A percentile compares a stretch with the other conserved stretches of the same genome.
phyloP scores from a whole-genome alignment of 106 monocot species.

The Ottelia alismoides region DNA sequence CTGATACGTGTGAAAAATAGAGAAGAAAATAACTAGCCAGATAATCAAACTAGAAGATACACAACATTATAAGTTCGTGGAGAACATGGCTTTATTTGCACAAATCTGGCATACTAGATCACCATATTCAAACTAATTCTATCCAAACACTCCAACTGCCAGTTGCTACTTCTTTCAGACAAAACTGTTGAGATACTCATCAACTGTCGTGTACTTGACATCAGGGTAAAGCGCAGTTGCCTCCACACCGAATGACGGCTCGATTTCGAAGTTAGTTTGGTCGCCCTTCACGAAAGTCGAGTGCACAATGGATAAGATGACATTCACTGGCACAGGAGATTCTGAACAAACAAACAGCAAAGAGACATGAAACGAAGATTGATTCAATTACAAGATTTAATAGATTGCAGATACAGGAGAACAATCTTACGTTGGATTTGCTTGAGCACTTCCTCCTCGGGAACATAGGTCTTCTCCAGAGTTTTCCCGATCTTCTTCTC shows the following conservation, averaged over 20 bases:
- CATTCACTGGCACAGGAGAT: slow-evolving; percentile 23
- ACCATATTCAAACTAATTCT: too few species aligned
- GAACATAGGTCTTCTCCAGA: slow-evolving; percentile 37
- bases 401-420: not conserved
- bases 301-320: slow-evolving; percentile 29
- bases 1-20: too few species aligned
- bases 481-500: slow-evolving; percentile 54
- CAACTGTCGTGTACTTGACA: slow-evolving; percentile 54
- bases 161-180: too few species aligned
- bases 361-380: too few species aligned
- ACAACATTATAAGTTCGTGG: too few species aligned
- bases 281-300: slow-evolving; percentile 46
- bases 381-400: too few species aligned
- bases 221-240: slow-evolving; percentile 64
- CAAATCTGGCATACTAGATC: too few species aligned
- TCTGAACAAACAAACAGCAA: too few species aligned
- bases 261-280: slow-evolving; percentile 55
- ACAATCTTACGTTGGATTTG: slow-evolving; percentile 26
- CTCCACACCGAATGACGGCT: slow-evolving; percentile 56
- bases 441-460: slow-evolving; percentile 50
- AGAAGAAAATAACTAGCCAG: too few species aligned
- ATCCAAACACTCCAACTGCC: not conserved
- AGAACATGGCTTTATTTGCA: too few species aligned
- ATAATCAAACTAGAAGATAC: too few species aligned
- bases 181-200: slow-evolving; percentile 35